phyloP scores from a whole-genome alignment of 2,329 filamentous ascomycete species.

The Biscogniauxia sp. region DNA sequence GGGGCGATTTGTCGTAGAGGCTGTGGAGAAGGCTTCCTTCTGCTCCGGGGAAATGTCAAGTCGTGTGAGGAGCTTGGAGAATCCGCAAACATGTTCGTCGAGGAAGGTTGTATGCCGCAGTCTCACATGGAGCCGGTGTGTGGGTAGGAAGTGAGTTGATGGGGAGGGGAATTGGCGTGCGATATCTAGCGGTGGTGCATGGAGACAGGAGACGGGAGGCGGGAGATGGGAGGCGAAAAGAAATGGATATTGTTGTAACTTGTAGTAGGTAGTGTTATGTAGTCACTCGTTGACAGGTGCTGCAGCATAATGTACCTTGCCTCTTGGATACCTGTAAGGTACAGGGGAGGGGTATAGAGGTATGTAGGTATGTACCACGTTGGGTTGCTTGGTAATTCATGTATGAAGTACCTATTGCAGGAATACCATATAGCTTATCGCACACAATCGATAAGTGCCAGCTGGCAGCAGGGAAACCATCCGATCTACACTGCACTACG shows the following conservation, averaged over 20 bases:
- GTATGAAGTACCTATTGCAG: no score
- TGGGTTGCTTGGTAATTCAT: background rate
- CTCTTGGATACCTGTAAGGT: no score
- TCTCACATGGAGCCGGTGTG: conserved; percentile 29
- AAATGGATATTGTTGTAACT: no score
- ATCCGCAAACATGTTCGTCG: conserved; percentile 35
- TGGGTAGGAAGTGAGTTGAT: conserved; percentile 5
- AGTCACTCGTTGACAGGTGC: background rate
- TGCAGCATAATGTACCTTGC: background rate
- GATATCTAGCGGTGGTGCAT: conserved; percentile 2
- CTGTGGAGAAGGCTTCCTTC: conserved; percentile 28
- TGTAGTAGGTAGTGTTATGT: no score
- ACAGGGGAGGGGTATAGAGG: background rate
- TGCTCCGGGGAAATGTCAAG: conserved; percentile 32
- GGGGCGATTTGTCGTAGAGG: conserved; percentile 13
- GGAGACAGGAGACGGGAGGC: background rate
- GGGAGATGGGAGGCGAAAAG: background rate
- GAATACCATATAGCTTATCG: background rate
- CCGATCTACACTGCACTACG: no score
- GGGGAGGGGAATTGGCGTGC: background rate
- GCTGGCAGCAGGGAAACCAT: background rate
- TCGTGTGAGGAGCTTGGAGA: conserved; percentile 29
- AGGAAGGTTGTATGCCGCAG: conserved; percentile 18
- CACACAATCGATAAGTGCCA: background rate
- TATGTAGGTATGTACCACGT: no score